Base-by-base conservation (phyloP, 768 basidiomycete genomes). In the Tulasnella sp. region DNA sequence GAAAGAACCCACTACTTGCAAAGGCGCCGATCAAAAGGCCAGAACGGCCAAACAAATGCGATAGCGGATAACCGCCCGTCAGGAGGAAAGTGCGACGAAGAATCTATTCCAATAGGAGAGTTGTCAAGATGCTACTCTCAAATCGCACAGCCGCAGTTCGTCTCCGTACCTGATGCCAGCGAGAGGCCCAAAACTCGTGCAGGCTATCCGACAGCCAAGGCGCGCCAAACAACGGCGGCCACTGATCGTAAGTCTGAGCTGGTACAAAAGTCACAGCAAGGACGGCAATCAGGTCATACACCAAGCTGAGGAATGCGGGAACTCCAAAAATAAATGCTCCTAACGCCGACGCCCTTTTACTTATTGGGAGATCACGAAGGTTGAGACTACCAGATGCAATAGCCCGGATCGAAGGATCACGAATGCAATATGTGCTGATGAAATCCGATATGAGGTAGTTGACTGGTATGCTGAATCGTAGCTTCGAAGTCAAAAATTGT, bases 41-140 rank as follows among this genome's bases (percentile, higher is more conserved):
- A 6, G 50, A 42, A 20, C 58, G 50, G 24, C 77, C 77, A 44
- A 78, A 64, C 34, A 78, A 28, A 54, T 20, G 22, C 40, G 37
- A 28, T 20, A 81, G 72, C 12, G 81, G 81, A 72, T 60, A 80
- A 6, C 81, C 81, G n/a, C 77, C 77, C 28, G 69, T 80, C 20
- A 81, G 46, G 42, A 81, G 72, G 54, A 81, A 81, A 6, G 81
- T 81, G 28, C 44, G 77, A 48, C 81, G 81, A 34, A 81, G 81
- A n/a, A 81, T 37, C 77, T 78, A 22, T 40, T 42, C 40, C 6
- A 7, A 54, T n/a, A 5, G n/a, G 24, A 28, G n/a, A 60, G 20
- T 28, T 3, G 14, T 48, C 11, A 44, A 75, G 34, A 41, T 42
- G 2, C 6, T 37, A 44, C 20, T 46, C 20, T 37, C 24, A 28